Evolutionary conservation across 2,329 filamentous ascomycete genomes (phyloP).

Genomic region (Aspergillus caelatus): DNA sequence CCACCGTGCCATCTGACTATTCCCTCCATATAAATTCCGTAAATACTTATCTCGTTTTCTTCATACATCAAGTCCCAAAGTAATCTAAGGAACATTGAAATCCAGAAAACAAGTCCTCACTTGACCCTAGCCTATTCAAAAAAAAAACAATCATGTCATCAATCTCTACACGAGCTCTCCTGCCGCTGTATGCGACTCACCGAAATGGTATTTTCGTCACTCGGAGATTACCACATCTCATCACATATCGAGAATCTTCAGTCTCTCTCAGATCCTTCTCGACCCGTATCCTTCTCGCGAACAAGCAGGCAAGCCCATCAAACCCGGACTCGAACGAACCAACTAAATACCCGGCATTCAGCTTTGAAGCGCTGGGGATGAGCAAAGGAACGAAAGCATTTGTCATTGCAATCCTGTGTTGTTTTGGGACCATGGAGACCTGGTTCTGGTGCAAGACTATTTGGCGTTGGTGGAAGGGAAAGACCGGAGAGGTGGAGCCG

Average conservation of each 20-base stretch:
- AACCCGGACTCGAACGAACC: background rate
- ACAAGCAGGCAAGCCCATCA: background rate
- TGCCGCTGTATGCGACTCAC: background rate
- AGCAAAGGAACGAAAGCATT: conserved; percentile 30
- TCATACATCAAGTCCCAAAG: background rate
- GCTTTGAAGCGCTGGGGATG: conserved; percentile 33
- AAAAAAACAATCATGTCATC: background rate
- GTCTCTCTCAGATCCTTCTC: background rate
- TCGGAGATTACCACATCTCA: background rate
- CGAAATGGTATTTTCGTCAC: background rate
- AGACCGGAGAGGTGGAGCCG: background rate
- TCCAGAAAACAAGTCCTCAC: background rate
- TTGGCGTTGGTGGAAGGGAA: conserved; percentile 26
- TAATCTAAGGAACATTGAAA: background rate
- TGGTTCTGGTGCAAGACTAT: conserved; percentile 36
- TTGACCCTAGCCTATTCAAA: background rate
- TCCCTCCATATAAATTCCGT: background rate
- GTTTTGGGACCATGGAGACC: conserved; percentile 38
- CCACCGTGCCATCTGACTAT: background rate
- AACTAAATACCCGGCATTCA: conserved; percentile 6
- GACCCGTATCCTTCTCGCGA: background rate
- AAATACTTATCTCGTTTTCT: background rate
- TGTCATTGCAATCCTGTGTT: conserved; percentile 28
- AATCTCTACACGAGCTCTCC: background rate
- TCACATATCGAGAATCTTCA: background rate